Evolutionary conservation across 2,329 filamentous ascomycete genomes (phyloP).

Genomic region (Beauveria scarabaeidicola): DNA sequence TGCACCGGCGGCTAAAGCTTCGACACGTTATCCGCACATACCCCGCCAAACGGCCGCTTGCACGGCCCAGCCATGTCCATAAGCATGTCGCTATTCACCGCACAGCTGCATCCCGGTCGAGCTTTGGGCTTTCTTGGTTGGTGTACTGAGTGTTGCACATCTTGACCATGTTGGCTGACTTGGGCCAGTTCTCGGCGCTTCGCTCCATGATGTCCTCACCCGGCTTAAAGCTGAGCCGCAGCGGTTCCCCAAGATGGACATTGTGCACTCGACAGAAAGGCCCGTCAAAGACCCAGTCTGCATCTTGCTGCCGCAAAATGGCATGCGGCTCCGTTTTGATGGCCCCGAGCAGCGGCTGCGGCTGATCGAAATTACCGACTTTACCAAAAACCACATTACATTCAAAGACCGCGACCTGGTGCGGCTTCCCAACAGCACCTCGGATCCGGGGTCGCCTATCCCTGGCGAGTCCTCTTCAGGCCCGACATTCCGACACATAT

Average conservation of each 20-base stretch:
- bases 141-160: not conserved
- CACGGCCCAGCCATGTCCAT: not conserved
- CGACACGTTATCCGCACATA: not conserved
- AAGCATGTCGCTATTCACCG: constrained; percentile 42
- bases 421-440: constrained; percentile 44
- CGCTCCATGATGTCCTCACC: constrained; percentile 80
- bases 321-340: constrained; percentile 84
- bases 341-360: constrained; percentile 86
- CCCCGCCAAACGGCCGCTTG: constrained; percentile 5
- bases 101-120: constrained; percentile 58
- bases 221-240: constrained; percentile 82
- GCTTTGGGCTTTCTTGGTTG: constrained; percentile 53
- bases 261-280: constrained; percentile 66
- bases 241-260: constrained; percentile 72
- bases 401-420: constrained; percentile 76
- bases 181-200: constrained; percentile 69
- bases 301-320: constrained; percentile 72
- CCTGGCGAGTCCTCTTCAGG: constrained; percentile 36
- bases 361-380: constrained; percentile 84
- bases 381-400: constrained; percentile 72
- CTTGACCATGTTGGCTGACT: not conserved
- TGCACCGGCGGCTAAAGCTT: not conserved
- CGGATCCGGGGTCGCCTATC: constrained; percentile 22
- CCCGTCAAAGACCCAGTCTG: constrained; percentile 70
- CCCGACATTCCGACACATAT: constrained; percentile 80